phyloP scores from a whole-genome alignment of 768 basidiomycete species.

The Lactarius deliciosus region DNA sequence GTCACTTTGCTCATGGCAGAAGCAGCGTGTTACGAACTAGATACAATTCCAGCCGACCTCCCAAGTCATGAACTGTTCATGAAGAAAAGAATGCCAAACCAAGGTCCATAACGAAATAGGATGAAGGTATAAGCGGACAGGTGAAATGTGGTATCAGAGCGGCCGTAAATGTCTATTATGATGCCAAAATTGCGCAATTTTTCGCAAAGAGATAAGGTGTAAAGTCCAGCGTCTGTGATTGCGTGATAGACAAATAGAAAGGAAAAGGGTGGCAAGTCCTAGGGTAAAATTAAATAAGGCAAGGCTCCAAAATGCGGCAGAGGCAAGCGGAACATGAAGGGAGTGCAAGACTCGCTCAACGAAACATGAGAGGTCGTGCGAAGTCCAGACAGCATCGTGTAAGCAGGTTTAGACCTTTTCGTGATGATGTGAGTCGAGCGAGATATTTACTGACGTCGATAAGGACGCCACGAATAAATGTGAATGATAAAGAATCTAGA shows the following conservation, averaged over 20 bases:
- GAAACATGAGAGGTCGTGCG: conserved; percentile 15
- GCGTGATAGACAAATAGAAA: conserved; percentile 11
- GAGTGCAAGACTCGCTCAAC: conserved; percentile 8
- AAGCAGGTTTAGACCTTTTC: conserved; percentile 18
- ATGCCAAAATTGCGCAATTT: conserved; percentile 6
- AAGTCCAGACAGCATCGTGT: conserved; percentile 23
- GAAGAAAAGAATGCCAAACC: conserved; percentile 2
- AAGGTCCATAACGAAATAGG: conserved; percentile 12
- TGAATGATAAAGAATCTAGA: conserved; percentile 25
- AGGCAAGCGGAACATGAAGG: not conserved
- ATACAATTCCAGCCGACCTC: conserved; percentile 4
- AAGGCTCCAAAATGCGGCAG: not conserved
- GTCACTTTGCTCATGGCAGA: not conserved
- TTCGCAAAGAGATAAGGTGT: not conserved
- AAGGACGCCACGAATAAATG: conserved; percentile 20
- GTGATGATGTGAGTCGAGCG: conserved; percentile 17
- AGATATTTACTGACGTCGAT: conserved; percentile 5
- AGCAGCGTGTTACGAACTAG: conserved; percentile 4
- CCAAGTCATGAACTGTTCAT: conserved; percentile 15
- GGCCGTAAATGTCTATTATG: conserved; percentile 17
- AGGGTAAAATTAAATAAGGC: not conserved
- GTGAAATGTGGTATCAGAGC: conserved; percentile 23
- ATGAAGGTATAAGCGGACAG: conserved; percentile 17
- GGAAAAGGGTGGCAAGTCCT: conserved; percentile 5
- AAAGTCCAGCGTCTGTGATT: conserved; percentile 11